Base-by-base conservation (phyloP, 768 basidiomycete genomes). In the Ramaria rubella region DNA sequence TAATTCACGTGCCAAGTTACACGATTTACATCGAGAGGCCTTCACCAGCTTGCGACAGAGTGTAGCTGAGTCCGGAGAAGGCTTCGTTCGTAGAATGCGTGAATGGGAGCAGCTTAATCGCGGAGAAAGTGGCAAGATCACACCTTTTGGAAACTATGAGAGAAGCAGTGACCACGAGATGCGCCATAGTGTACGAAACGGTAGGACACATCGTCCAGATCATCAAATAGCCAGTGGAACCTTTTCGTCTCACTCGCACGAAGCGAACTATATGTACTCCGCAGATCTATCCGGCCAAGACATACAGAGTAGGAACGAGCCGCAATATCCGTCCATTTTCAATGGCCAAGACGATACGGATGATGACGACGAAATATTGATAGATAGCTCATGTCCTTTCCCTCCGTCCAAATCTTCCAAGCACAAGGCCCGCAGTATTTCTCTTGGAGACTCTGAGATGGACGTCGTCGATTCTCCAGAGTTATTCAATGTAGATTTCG, bases 1-100 rank as follows among this genome's bases (percentile, higher is more conserved):
- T 8, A 17, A 42, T 8, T 42, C 49, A 33, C 27, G 29, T 14
- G 24, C 49, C 7, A 42, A 75, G 48, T 68, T 81, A 4, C 67
- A 67, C 31, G 75, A 72, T 40, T 70, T 86, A 49, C 80, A 81
- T 56, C 81, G 84, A 0, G 74, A 73, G 55, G 86, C 87, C 5
- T 86, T 86, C 58, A 75, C 77, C 68, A 83, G 86, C 60, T 77
- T 89, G 36, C 81, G 75, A 43, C 74, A 76, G 63, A 85, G 79
- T 59, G 75, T 88, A 21, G 74, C 75, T 27, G 80, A 86, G 61
- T 81, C 73, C 60, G 85, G 83, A 19, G 85, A 88, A 61, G 80
- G 82, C 6, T 75, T 88, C 48, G 77, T 89, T 12, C 78, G 74
- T 55, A 81, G 83, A 51, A 88, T 89, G 86, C 83, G 83, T 55